Conservation (phyloP, 257 asterid species). For the Avicennia marina region DNA sequence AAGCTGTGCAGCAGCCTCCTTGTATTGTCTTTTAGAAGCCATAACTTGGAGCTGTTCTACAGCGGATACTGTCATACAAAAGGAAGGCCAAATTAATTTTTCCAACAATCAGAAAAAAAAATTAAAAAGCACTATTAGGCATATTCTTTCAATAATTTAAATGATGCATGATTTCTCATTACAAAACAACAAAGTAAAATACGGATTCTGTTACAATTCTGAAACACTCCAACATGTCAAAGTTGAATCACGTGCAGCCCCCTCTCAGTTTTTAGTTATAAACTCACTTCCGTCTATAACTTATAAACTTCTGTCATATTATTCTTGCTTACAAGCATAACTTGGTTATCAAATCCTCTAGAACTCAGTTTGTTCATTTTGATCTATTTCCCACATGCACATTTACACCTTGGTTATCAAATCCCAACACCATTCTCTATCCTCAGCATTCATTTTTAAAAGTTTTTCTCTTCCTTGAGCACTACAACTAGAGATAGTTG, state of each 20-base stretch:
- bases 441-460: too few relatives aligned
- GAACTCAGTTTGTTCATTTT: too few relatives aligned
- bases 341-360: too few relatives aligned
- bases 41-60: conserved; percentile 96
- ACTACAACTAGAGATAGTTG: too few relatives aligned
- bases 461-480: too few relatives aligned
- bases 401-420: neutral
- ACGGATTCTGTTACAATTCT: neutral
- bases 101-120: conserved; percentile 11
- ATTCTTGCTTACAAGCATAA: neutral
- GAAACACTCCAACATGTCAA: conserved; percentile 11
- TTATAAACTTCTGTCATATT: neutral
- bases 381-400: conserved; percentile 3
- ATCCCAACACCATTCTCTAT: conserved; percentile 3
- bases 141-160: neutral
- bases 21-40: conserved; percentile 98
- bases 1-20: conserved; percentile 98
- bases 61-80: conserved; percentile 72
- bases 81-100: conserved; percentile 17
- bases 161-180: conserved; percentile 7
- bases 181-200: neutral
- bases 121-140: neutral
- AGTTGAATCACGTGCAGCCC: conserved; percentile 3
- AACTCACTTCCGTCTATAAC: too few relatives aligned
- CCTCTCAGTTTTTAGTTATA: conserved; percentile 2